Evolutionary conservation across 768 basidiomycete genomes (phyloP).

Genomic region (Lactarius pseudohatsudake): DNA sequence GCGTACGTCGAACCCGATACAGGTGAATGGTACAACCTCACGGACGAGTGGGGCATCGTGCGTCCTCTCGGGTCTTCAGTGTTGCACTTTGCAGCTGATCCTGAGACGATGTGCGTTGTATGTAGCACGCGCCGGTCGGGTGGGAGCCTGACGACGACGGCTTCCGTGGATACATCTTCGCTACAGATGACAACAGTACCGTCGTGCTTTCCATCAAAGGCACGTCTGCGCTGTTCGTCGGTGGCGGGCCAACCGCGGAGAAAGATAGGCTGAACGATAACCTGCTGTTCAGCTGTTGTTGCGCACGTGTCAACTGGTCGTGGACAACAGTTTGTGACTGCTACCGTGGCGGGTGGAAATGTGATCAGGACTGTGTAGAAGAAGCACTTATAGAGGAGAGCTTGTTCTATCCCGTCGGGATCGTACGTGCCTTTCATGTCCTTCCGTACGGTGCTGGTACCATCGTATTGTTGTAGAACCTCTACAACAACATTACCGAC

Average conservation of each 20-base stretch:
- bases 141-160: constrained; percentile 90
- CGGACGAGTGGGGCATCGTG: constrained; percentile 62
- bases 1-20: constrained; percentile 73
- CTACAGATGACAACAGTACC: constrained; percentile 75
- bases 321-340: constrained; percentile 95
- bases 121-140: constrained; percentile 72
- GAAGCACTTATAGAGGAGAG: constrained; percentile 74
- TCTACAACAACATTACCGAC: constrained; percentile 89
- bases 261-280: constrained; percentile 97
- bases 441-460: neutral
- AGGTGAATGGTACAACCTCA: constrained; percentile 75
- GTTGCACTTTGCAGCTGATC: neutral
- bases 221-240: constrained; percentile 73
- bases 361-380: constrained; percentile 80
- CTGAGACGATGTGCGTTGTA: neutral
- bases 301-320: constrained; percentile 87
- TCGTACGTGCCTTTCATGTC: constrained; percentile 47
- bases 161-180: constrained; percentile 91
- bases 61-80: neutral
- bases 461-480: constrained; percentile 51
- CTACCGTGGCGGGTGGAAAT: constrained; percentile 70
- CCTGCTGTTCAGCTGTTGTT: constrained; percentile 92
- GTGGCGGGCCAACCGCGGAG: constrained; percentile 77
- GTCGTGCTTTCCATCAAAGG: constrained; percentile 95
- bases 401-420: constrained; percentile 84